These are phyloP conservation scores for Aristolochia contorta DNA, from an alignment of 164 flowering plant genomes.

Conservation along the genomic window DNA sequence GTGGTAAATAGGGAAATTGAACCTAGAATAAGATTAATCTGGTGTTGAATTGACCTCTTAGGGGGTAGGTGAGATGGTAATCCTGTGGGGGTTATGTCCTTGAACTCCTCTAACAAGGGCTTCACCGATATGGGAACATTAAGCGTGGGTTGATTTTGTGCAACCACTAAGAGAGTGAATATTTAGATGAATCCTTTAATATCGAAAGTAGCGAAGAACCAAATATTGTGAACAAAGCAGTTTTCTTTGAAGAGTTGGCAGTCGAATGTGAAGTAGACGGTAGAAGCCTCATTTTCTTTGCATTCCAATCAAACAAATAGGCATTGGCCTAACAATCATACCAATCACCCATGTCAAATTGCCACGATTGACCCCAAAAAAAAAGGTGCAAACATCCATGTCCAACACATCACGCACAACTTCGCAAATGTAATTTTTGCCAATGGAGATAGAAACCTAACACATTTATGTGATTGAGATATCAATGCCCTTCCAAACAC, in stretches of 20 bases:
- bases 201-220: background rate
- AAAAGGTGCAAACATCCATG: background rate
- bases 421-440: background rate
- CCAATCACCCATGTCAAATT: background rate
- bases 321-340: too few species aligned
- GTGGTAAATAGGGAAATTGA: background rate
- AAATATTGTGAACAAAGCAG: background rate
- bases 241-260: background rate
- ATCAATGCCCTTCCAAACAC: background rate
- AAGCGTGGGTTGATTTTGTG: background rate
- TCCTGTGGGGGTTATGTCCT: background rate
- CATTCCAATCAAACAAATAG: background rate
- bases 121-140: background rate
- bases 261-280: background rate
- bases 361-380: background rate
- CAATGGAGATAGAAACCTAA: background rate
- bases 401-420: background rate
- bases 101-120: background rate
- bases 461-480: background rate
- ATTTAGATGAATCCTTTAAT: background rate
- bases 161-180: too few species aligned
- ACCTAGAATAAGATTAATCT: background rate
- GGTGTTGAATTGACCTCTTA: background rate
- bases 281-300: background rate
- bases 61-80: background rate